A percentile compares a stretch with the other conserved stretches of the same genome.
Conservation (phyloP, 441 rosid species). For the Corymbia calophylla region DNA sequence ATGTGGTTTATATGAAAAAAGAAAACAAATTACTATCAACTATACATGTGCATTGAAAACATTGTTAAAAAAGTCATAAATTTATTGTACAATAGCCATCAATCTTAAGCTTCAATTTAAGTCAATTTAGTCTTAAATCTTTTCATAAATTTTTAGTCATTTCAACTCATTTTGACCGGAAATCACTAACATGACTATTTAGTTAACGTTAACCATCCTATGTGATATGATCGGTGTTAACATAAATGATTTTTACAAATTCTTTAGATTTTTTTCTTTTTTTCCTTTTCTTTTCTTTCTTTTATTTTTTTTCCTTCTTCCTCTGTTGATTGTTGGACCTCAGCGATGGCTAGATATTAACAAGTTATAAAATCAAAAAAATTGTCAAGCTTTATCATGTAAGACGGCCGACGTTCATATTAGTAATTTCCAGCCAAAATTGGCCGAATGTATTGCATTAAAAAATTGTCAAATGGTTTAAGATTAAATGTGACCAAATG, state of each 20-base stretch:
- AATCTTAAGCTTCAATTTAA: not conserved
- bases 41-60: not conserved
- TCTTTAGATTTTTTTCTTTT: not conserved
- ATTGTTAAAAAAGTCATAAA: not conserved
- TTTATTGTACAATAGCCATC: fast-evolving
- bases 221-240: fast-evolving
- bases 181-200: fast-evolving
- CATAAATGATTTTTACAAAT: fast-evolving
- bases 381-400: fast-evolving
- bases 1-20: not conserved
- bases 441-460: too few species aligned
- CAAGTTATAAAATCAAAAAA: not conserved
- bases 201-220: fast-evolving
- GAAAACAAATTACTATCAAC: not conserved
- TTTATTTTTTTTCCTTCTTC: not conserved
- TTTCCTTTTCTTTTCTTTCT: not conserved
- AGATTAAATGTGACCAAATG: not conserved
- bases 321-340: fast-evolving
- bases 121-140: not conserved
- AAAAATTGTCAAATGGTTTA: not conserved
- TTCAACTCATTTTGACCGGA: fast-evolving
- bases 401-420: fast-evolving
- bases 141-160: not conserved
- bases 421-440: not conserved
- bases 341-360: not conserved